phyloP scores from a whole-genome alignment of 2,329 filamentous ascomycete genomes.

The Diaporthe citriasiana region DNA sequence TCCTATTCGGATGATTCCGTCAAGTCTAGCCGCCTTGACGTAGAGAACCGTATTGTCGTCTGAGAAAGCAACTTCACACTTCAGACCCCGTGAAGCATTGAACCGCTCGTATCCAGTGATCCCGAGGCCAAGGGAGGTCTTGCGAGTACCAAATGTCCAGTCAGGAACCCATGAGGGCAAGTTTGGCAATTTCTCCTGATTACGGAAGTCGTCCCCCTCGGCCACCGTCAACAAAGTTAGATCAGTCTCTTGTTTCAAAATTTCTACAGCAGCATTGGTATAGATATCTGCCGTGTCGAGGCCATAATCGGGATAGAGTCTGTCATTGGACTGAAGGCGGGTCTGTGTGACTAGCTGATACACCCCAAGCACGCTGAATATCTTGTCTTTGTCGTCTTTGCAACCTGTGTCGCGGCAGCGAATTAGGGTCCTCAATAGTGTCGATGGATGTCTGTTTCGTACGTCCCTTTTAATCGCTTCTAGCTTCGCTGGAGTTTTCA shows the following conservation, averaged over 20 bases:
- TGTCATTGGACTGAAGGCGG: no score
- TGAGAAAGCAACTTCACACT: neutral
- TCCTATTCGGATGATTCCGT: neutral
- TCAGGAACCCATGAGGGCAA: conserved; percentile 24
- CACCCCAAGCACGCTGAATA: no score
- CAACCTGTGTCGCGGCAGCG: no score
- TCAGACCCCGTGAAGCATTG: neutral
- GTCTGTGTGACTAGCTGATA: no score
- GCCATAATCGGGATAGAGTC: no score
- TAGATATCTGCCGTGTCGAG: no score
- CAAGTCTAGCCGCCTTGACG: conserved; percentile 11
- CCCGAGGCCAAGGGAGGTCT: conserved; percentile 6
- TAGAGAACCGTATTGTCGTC: neutral
- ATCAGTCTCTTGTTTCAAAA: neutral
- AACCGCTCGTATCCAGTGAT: conserved; percentile 24
- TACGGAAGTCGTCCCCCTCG: conserved; percentile 4
- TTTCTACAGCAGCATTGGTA: no score
- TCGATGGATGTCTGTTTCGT: no score
- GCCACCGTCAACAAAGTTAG: conserved; percentile 8
- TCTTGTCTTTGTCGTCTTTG: no score
- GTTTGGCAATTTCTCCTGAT: neutral
- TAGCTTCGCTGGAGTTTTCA: no score
- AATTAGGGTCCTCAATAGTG: no score
- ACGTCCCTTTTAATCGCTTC: no score
- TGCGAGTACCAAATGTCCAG: neutral